Evolutionary conservation across 352 stramenopile genomes (phyloP).

Genomic region (Globisporangium iwayamae): DNA sequence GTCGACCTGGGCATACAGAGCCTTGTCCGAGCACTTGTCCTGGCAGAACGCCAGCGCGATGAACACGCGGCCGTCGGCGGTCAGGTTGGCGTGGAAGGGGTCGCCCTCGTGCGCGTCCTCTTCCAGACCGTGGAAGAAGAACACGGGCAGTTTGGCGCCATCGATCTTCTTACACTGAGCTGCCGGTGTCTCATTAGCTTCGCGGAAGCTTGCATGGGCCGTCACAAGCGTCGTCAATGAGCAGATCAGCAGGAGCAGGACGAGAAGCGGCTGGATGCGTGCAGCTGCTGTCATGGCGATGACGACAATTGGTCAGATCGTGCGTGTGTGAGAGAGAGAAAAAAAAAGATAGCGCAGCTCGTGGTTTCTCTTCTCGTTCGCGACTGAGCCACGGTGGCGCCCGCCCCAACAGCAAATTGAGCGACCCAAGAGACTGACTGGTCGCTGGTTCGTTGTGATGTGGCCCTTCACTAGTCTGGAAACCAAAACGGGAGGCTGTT

Average conservation of each 20-base stretch:
- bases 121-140: constrained; percentile 32
- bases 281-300: not conserved
- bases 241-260: not conserved
- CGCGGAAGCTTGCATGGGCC: not conserved
- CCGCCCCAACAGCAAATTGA: not conserved
- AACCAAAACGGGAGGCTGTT: not conserved
- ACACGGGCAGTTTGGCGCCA: constrained; percentile 19
- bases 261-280: not conserved
- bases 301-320: too few species aligned
- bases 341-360: not conserved
- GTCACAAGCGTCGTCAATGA: not conserved
- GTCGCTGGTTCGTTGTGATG: not conserved
- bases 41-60: constrained; percentile 37
- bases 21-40: constrained; percentile 25
- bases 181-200: not conserved
- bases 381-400: not conserved
- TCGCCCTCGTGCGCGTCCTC: not conserved
- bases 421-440: not conserved
- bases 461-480: not conserved
- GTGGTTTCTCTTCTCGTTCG: not conserved
- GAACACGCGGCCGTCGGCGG: constrained; percentile 24
- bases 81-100: constrained; percentile 6
- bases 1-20: constrained; percentile 30
- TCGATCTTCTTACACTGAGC: not conserved
- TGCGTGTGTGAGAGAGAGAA: too few species aligned